Conservation (phyloP, 345 rosid genomes). For the Rhodomyrtus tomentosa region DNA sequence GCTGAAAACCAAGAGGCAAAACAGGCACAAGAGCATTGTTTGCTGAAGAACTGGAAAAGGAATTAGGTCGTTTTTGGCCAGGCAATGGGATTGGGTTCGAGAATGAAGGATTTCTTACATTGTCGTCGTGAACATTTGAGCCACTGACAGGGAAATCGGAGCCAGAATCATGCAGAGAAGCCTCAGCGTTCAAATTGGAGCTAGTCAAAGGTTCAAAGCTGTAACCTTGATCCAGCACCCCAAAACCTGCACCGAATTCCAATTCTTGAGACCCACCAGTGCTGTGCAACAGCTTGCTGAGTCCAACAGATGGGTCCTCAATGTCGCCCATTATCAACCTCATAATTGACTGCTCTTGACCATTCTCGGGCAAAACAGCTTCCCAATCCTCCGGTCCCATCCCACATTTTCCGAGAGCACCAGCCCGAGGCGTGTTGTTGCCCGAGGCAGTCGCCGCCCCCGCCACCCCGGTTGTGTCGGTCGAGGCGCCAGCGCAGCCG, state of each 20-base stretch:
- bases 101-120: background rate
- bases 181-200: background rate
- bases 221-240: background rate
- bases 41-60: background rate
- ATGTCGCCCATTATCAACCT: slow-evolving; percentile 21
- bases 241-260: background rate
- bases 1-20: slow-evolving; percentile 5
- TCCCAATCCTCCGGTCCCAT: slow-evolving; percentile 13
- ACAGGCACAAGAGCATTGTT: background rate
- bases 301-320: slow-evolving; percentile 18
- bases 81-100: background rate
- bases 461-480: background rate
- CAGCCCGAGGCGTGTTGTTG: background rate
- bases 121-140: background rate
- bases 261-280: background rate
- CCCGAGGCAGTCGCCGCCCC: background rate
- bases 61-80: slow-evolving; percentile 1
- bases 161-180: background rate
- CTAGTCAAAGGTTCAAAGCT: background rate
- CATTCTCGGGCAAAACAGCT: slow-evolving; percentile 3
- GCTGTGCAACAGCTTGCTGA: slow-evolving; percentile 30
- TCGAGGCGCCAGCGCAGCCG: background rate
- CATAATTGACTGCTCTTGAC: slow-evolving; percentile 33
- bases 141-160: background rate
- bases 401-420: background rate